Percentiles rank a stretch among this genome's conserved stretches.
phyloP scores from a whole-genome alignment of 345 rosid genomes.

The Rhodamnia argentea region DNA sequence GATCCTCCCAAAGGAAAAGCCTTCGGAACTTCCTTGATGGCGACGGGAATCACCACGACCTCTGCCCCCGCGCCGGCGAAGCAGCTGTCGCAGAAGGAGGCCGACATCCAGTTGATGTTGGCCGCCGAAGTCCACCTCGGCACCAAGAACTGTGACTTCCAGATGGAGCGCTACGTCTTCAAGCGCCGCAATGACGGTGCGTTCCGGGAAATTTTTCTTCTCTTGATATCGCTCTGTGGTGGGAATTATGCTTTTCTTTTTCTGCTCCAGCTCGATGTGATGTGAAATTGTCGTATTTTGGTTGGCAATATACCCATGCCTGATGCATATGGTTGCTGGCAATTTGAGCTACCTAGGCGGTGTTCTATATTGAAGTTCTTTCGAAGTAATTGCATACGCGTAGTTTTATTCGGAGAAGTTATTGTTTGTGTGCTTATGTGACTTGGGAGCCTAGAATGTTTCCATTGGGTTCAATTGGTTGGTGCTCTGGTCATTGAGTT shows the following conservation, averaged over 20 bases:
- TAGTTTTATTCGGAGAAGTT: background rate
- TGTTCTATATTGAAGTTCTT: background rate
- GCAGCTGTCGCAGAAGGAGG: conserved; percentile 60
- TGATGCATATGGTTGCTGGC: background rate
- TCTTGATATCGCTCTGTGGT: background rate
- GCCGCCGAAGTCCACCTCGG: conserved; percentile 93
- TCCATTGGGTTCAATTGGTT: background rate
- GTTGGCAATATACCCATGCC: background rate
- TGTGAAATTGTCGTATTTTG: background rate
- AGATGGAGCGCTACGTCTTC: conserved; percentile 92
- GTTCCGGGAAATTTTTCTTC: background rate
- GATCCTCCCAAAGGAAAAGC: background rate
- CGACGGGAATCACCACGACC: conserved; percentile 9
- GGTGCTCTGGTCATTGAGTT: background rate
- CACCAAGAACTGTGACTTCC: conserved; percentile 82
- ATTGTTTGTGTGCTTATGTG: background rate
- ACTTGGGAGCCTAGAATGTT: background rate
- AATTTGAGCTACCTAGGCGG: background rate
- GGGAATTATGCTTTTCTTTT: background rate
- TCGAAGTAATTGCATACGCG: background rate
- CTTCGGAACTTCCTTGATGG: background rate
- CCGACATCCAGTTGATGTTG: conserved; percentile 82
- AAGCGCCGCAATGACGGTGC: conserved; percentile 91
- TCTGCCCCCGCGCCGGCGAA: conserved; percentile 21
- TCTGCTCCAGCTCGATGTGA: background rate